Conservation (phyloP, 2,329 filamentous ascomycete genomes). For the Pseudopyrenochaeta lycopersici region DNA sequence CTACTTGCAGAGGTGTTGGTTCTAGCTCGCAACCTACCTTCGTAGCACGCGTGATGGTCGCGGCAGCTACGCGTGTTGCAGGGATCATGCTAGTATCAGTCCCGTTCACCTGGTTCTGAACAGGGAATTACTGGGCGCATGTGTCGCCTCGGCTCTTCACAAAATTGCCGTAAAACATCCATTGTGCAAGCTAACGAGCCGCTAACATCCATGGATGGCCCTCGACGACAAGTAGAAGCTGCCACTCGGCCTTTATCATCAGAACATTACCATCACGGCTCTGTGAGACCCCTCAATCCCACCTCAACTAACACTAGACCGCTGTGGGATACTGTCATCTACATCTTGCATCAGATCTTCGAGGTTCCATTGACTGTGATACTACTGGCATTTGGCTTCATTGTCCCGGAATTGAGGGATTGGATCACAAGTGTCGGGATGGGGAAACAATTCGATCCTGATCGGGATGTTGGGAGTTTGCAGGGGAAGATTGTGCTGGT, state of each 20-base stretch:
- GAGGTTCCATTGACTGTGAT: not conserved
- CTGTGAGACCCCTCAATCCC: not conserved
- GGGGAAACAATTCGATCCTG: constrained; percentile 37
- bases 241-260: not conserved
- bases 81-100: too few relatives aligned
- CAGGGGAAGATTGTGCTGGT: constrained; percentile 47
- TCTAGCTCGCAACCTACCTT: too few relatives aligned
- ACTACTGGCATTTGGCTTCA: constrained; percentile 13
- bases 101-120: too few relatives aligned
- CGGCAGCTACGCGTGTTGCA: too few relatives aligned
- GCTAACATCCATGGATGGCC: not conserved
- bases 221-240: constrained; percentile 1
- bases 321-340: not conserved
- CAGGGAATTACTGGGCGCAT: too few relatives aligned
- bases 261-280: not conserved
- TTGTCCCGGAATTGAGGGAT: constrained; percentile 13
- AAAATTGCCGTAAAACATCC: not conserved
- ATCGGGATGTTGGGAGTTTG: constrained; percentile 31
- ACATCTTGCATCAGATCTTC: constrained; percentile 8
- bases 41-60: too few relatives aligned
- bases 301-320: not conserved
- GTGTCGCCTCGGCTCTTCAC: constrained; percentile 1
- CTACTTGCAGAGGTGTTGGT: too few relatives aligned
- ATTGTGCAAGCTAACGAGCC: not conserved
- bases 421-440: constrained; percentile 15